A percentile compares a stretch with the other conserved stretches of the same genome.
phyloP scores from a whole-genome alignment of 768 basidiomycete genomes.

The Pisolithus microcarpus region DNA sequence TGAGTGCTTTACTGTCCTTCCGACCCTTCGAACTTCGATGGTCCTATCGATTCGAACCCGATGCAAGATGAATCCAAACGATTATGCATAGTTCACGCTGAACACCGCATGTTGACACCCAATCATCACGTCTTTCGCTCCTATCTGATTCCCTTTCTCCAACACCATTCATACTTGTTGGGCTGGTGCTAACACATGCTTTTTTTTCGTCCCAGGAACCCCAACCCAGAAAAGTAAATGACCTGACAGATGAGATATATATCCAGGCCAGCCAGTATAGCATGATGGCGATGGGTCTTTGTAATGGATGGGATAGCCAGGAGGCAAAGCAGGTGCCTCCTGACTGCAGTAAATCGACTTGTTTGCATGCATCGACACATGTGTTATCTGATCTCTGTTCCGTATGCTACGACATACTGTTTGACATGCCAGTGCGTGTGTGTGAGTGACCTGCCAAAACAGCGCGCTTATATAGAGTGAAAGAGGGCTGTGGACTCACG shows the following conservation, averaged over 20 bases:
- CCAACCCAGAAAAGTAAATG: conserved; percentile 2
- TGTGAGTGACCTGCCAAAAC: too few species aligned
- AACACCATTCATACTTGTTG: too few species aligned
- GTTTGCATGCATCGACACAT: neutral
- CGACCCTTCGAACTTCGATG: neutral
- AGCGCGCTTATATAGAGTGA: too few species aligned
- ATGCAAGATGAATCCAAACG: conserved; percentile 24
- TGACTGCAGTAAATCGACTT: neutral
- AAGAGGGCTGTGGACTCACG: too few species aligned
- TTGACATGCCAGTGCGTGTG: neutral
- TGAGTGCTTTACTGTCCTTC: conserved; percentile 41
- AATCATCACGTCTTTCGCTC: conserved; percentile 98
- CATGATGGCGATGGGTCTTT: neutral
- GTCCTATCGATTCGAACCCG: neutral
- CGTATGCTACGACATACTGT: neutral
- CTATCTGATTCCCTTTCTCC: conserved; percentile 68
- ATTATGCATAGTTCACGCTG: conserved; percentile 96
- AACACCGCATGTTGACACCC: conserved; percentile 77
- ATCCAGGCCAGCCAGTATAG: neutral
- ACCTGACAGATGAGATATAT: neutral
- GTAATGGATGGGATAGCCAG: neutral
- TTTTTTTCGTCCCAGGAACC: neutral
- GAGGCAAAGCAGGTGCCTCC: neutral
- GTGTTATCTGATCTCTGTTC: neutral
- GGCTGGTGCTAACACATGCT: neutral